Conservation (phyloP, 78 protist species). For the Dictyostelium brefeldianum region DNA sequence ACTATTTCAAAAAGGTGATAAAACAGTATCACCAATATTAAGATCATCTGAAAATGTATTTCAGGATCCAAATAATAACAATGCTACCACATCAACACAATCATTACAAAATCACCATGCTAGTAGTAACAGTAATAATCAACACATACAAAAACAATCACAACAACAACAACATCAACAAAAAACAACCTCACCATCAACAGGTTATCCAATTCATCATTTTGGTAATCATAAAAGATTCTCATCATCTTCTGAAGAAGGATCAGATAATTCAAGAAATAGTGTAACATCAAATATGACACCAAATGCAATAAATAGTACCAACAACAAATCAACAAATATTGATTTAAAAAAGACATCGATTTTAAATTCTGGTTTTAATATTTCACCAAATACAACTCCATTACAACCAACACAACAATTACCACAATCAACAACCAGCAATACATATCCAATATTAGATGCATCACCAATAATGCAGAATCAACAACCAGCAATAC, state of each 20-base stretch:
- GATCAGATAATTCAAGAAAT: neutral
- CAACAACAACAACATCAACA: neutral
- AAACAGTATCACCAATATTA: neutral
- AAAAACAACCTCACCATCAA: neutral
- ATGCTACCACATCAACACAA: neutral
- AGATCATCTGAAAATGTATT: neutral
- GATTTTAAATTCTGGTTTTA: no score
- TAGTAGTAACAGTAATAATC: no score
- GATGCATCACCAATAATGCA: neutral
- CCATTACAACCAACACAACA: neutral
- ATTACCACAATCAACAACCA: neutral
- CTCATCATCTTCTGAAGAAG: conserved; percentile 4
- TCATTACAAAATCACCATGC: neutral
- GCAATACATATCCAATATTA: neutral
- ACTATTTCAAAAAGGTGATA: neutral
- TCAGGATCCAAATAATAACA: no score
- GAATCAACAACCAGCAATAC: no score
- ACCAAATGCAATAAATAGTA: neutral
- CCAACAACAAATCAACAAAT: no score
- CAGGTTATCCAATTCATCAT: conserved; percentile 11
- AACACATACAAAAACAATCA: no score
- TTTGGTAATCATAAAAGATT: conserved; percentile 25
- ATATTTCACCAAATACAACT: no score
- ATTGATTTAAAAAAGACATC: no score
- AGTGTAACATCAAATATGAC: neutral